Evolutionary conservation across 495 filamentous ascomycete species (phyloP), one percentile per base, ranked within the genome.

Genomic region (Tuber borchii): DNA sequence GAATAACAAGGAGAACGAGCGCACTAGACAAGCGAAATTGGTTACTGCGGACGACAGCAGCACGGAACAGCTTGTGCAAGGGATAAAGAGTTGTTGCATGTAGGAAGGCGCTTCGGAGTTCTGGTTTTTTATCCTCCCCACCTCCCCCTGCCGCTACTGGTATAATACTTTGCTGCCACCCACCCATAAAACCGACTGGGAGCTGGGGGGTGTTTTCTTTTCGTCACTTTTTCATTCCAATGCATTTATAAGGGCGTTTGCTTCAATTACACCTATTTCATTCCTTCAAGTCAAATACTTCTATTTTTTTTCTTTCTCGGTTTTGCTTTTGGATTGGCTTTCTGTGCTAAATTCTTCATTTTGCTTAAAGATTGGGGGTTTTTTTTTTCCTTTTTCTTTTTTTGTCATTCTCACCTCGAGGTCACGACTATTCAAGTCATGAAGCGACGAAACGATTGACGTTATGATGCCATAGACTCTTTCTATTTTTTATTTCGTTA

Each of bases 21-120:
- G 78, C 74, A 71, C 70, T 34, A 79, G 77, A 69, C 75, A 76
- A 31, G 48, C 77, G 43, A 80, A 76, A 46, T 40, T 79, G 45
- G 65, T 76, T 70, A 17, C 56, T n/a, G 71, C 76, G 73, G 77
- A 75, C 19, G 77, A 80, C 26, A 80, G 40, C 44, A 68, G 70
- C 46, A 46, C 51, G 44, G 74, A 81, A 68, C 56, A 46, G 19
- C 40, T 74, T 19, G 75, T 56, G 69, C 77, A 77, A 44, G 79
- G 74, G 71, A 81, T 81, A 73, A 81, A 77, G 43, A 79, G 75
- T 34, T 81, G 79, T 77, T 81, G 79, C 71, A 81, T 81, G 76
- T 81, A 81, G 74, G 78, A 77, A 65, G 77, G 40, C 78, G 75
- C 78, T 71, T 70, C 20, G 77, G 73, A 75, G 76, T 75, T 75